phyloP scores from a whole-genome alignment of 148 eudicot genomes.

The Camellia granthamiana region DNA sequence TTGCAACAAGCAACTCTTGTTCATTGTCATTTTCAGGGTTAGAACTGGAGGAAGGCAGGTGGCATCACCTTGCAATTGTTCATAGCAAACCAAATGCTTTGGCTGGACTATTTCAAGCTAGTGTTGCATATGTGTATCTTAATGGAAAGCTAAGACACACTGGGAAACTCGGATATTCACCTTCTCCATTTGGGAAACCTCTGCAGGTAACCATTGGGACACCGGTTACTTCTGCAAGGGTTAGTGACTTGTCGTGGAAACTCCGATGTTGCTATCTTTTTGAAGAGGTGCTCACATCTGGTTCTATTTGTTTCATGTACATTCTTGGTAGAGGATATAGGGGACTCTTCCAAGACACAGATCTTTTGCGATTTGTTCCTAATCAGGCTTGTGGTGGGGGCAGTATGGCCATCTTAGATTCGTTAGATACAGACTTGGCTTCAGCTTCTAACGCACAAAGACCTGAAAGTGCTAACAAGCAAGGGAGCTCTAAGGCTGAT shows the following conservation, averaged over 20 bases:
- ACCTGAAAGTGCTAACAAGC: constrained; percentile 65
- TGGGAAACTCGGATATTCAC: constrained; percentile 95
- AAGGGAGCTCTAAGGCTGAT: constrained; percentile 60
- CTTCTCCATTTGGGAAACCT: constrained; percentile 94
- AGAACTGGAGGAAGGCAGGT: constrained; percentile 91
- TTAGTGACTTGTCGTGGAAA: constrained; percentile 83
- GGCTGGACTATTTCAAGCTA: constrained; percentile 98
- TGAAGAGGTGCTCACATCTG: constrained; percentile 91
- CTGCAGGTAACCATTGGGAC: constrained; percentile 94
- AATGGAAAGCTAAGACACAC: constrained; percentile 93
- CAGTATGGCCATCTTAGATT: constrained; percentile 94
- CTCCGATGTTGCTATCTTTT: constrained; percentile 91
- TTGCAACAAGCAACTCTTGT: constrained; percentile 88
- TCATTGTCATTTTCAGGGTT: constrained; percentile 80
- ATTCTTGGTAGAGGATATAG: constrained; percentile 98
- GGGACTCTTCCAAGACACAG: constrained; percentile 94
- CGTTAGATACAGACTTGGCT: constrained; percentile 73
- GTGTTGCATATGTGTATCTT: constrained; percentile 88
- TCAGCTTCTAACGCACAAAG: constrained; percentile 58
- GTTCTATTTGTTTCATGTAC: constrained; percentile 94
- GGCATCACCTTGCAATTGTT: constrained; percentile 99
- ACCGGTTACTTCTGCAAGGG: constrained; percentile 65
- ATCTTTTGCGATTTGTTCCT: constrained; percentile 88
- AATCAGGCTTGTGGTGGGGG: constrained; percentile 98
- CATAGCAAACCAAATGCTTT: constrained; percentile 99